Conservation (phyloP, 2,329 filamentous ascomycete genomes). For the Pyrenochaeta sp. region DNA sequence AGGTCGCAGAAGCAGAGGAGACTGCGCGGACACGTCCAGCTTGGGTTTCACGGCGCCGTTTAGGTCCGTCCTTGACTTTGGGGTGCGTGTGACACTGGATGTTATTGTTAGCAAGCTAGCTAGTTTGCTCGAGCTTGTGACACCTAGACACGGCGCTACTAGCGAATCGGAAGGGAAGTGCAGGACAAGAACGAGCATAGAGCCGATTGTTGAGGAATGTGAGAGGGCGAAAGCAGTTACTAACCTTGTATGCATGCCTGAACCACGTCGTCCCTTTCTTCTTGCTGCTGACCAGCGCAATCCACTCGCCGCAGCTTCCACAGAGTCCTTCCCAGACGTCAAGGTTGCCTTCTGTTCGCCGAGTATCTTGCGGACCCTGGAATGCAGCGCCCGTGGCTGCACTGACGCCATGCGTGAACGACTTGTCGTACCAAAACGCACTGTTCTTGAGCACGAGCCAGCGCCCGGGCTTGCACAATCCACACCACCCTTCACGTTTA, state of each 20-base stretch:
- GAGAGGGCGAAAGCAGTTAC: conserved; percentile 24
- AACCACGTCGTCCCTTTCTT: conserved; percentile 96
- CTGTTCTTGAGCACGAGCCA: conserved; percentile 92
- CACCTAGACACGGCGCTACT: conserved; percentile 4
- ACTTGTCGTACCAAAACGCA: conserved; percentile 93
- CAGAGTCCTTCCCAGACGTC: conserved; percentile 85
- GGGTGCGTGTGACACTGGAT: conserved; percentile 53
- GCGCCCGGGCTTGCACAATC: conserved; percentile 83
- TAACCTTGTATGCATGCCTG: conserved; percentile 85
- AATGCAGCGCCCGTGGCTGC: conserved; percentile 81
- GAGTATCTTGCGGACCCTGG: conserved; percentile 76
- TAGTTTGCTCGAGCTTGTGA: conserved; percentile 13
- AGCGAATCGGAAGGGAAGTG: conserved; percentile 7
- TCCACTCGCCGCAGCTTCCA: conserved; percentile 81
- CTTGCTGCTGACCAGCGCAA: conserved; percentile 82
- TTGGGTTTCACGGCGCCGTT: conserved; percentile 52
- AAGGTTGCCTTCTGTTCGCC: conserved; percentile 80
- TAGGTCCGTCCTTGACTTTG: conserved; percentile 55
- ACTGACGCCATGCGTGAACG: conserved; percentile 86
- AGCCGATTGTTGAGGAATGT: conserved; percentile 14
- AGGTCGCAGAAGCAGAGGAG: conserved; percentile 45
- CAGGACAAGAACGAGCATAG: conserved; percentile 7
- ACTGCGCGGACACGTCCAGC: conserved; percentile 47
- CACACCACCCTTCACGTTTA: conserved; percentile 89
- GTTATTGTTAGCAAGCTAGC: conserved; percentile 27